Conservation (phyloP, 176 grass and related monocot species). For the Rhipidocladum racemiflorum region DNA sequence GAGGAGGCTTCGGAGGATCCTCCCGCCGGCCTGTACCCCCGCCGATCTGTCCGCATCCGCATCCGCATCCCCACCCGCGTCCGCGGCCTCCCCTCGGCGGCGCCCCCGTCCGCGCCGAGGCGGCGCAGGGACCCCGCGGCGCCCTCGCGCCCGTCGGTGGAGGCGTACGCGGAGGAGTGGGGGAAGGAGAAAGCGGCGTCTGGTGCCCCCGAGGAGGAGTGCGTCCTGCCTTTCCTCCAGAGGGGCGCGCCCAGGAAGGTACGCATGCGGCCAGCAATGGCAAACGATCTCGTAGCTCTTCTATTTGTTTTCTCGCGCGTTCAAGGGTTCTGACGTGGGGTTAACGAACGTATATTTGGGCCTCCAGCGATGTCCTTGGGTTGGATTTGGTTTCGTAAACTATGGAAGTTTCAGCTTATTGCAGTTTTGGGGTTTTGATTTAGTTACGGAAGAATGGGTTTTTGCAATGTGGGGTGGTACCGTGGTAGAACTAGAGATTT, state of each 20-base stretch:
- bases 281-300: background rate
- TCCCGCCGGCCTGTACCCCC: background rate
- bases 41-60: background rate
- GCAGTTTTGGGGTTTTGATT: background rate
- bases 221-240: slow-evolving; percentile 44
- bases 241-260: slow-evolving; percentile 50
- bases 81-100: slow-evolving; percentile 20
- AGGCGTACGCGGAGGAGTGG: slow-evolving; percentile 30
- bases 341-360: background rate
- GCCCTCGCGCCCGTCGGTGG: background rate
- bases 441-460: background rate
- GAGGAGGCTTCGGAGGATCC: background rate
- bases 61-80: background rate
- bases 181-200: slow-evolving; percentile 10
- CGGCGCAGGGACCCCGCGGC: background rate
- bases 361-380: too few relatives aligned
- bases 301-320: background rate
- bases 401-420: background rate
- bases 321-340: background rate
- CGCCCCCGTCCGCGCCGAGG: background rate
- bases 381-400: background rate
- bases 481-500: background rate
- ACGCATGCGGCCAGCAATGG: background rate
- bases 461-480: background rate
- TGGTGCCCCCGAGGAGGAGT: slow-evolving; percentile 35